Percentiles rank a stretch among this genome's conserved stretches.
Evolutionary conservation across 257 asterid genomes (phyloP).

Genomic region (Jacaranda mimosifolia): DNA sequence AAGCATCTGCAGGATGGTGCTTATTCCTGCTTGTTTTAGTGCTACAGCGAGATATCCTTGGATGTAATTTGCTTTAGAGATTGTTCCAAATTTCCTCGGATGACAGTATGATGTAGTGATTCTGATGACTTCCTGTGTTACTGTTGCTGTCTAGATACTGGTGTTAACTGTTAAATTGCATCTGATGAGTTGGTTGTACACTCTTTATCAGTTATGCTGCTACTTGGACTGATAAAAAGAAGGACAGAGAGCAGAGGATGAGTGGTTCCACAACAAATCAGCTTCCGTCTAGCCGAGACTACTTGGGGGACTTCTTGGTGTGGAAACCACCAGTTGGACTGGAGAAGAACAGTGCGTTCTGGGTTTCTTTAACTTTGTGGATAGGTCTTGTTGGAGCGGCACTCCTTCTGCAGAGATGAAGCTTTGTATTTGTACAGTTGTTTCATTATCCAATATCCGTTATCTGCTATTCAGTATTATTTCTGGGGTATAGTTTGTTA

Average conservation of each 20-base stretch:
- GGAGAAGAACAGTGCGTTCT: slow-evolving; percentile 76
- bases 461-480: slow-evolving; percentile 24
- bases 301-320: slow-evolving; percentile 74
- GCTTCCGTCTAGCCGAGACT: slow-evolving; percentile 72
- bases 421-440: slow-evolving; percentile 39
- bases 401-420: slow-evolving; percentile 70
- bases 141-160: no score
- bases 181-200: neutral
- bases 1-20: neutral
- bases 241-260: slow-evolving; percentile 71
- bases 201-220: slow-evolving; percentile 1
- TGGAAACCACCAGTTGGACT: slow-evolving; percentile 84
- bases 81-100: no score
- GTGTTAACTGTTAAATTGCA: no score
- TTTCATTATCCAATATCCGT: slow-evolving; percentile 13
- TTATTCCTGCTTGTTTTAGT: neutral
- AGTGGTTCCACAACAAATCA: slow-evolving; percentile 76
- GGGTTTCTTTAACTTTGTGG: slow-evolving; percentile 87
- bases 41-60: no score
- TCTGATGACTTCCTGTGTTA: no score
- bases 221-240: slow-evolving; percentile 39
- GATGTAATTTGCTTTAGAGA: no score
- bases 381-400: slow-evolving; percentile 87
- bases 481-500: slow-evolving; percentile 26
- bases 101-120: no score